Base-by-base conservation (phyloP, 352 stramenopile species). In the Globisporangium spiculum region DNA sequence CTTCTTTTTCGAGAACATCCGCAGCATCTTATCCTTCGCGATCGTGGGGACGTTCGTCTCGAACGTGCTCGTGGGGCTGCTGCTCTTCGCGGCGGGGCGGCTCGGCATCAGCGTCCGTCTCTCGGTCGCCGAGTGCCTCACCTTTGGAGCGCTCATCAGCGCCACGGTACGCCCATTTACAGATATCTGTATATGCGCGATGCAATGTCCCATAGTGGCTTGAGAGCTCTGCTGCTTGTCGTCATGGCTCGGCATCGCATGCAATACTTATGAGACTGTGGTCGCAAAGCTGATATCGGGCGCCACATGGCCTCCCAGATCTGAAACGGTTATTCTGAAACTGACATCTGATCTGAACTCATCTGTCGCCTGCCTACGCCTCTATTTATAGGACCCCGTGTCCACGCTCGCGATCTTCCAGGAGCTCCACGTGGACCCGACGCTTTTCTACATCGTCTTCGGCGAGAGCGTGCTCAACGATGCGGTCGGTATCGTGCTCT, bases 391-490 rank as follows among this genome's bases (percentile, higher is more conserved):
- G 69, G 94, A 98, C 72, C 93, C 92, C 6, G 94, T 98, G 32
- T 97, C 90, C 20, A 97, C 91, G 48, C 77, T 98, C 22, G 89
- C 91, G 3, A 89, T 98, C 4, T 98, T 98, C 75, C 87, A 97
- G 70, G 86, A 94, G 65, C 84, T 96, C 0, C 82, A 88, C 61
- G 84, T 93, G 7, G 90, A 98, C 66, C 93, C 93, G 38, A 93
- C 86, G 58, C 76, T 98, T 6, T 98, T 98, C 72, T 98, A 98
- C 70, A 73, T 98, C 24, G 91, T 98, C 14, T 98, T 98, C 86
- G 96, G 94, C 56, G 96, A 98, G 78, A 97, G 84, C 57, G 96
- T 94, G 38, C 76, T 98, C 38, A 98, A 98, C 74, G 96, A 98
- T 67, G 94, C 94, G 3, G 89, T 98, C 22, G 88, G 82, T 7